Conservation (phyloP, 2,329 filamentous ascomycete species). For the Neonectria sp. region DNA sequence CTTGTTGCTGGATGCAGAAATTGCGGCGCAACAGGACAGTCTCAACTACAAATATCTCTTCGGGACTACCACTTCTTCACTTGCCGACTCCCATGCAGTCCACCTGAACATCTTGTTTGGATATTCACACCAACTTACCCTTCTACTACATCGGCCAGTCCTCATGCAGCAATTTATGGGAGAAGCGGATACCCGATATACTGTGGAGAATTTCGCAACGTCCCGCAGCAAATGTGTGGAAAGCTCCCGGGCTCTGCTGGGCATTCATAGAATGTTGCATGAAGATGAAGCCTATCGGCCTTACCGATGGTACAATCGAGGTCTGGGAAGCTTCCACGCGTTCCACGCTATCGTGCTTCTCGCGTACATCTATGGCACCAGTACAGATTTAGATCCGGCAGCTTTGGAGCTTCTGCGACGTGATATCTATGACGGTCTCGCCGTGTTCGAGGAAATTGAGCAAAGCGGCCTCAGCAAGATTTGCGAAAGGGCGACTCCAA, state of each 20-base stretch:
- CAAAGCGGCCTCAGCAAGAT: neutral
- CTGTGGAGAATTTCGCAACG: neutral
- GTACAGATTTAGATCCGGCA: neutral
- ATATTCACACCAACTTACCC: slow-evolving; percentile 32
- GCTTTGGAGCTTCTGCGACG: neutral
- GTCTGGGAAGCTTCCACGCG: slow-evolving; percentile 32
- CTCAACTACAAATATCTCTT: slow-evolving; percentile 15
- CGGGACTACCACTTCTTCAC: neutral
- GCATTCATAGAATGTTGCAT: slow-evolving; percentile 7
- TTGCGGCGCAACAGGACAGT: neutral
- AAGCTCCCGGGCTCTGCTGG: slow-evolving; percentile 1
- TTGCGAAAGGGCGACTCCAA: slow-evolving; percentile 9
- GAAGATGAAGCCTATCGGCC: slow-evolving; percentile 23
- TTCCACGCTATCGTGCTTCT: slow-evolving; percentile 32
- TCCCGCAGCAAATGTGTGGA: slow-evolving; percentile 9
- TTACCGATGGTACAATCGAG: slow-evolving; percentile 34
- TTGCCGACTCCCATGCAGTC: slow-evolving; percentile 20
- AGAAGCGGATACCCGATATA: neutral
- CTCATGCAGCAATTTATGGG: slow-evolving; percentile 10
- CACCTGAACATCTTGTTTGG: slow-evolving; percentile 35
- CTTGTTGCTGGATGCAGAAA: slow-evolving; percentile 2
- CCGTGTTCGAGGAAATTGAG: slow-evolving; percentile 5
- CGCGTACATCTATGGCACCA: slow-evolving; percentile 9
- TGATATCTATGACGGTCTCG: neutral
- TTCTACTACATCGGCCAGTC: slow-evolving; percentile 30